Evolutionary conservation across 306 rosid species (phyloP).

Genomic region (Vigna trinervia): DNA sequence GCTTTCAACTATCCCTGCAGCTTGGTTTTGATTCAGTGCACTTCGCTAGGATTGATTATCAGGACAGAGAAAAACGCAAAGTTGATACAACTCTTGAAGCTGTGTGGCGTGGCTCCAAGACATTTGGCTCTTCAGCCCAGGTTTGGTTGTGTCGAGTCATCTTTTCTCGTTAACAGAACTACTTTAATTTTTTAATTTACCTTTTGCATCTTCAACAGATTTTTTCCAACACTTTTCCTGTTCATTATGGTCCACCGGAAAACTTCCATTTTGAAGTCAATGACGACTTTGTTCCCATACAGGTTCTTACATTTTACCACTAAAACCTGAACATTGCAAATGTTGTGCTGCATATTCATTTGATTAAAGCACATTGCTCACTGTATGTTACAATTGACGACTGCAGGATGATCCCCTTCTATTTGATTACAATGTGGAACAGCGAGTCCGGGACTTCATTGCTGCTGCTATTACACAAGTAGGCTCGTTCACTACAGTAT

Average conservation of each 20-base stretch:
- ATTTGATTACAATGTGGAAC: not conserved
- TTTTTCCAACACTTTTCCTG: constrained; percentile 3
- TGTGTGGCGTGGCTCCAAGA: constrained; percentile 13
- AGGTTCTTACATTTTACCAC: constrained; percentile 1
- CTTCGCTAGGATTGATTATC: constrained; percentile 22
- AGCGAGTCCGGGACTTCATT: not conserved
- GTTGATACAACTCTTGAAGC: constrained; percentile 1
- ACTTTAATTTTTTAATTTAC: not conserved
- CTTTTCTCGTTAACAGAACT: not conserved
- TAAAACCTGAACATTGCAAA: not conserved
- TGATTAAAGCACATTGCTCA: constrained; percentile 5
- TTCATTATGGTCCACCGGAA: not conserved
- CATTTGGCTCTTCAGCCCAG: constrained; percentile 5
- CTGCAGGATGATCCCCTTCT: constrained; percentile 5
- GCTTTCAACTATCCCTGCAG: not conserved
- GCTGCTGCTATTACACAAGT: constrained; percentile 8
- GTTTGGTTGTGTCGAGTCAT: not conserved
- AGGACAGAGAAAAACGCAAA: constrained; percentile 11
- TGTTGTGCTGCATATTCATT: not conserved
- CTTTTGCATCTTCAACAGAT: not conserved
- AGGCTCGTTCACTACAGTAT: not conserved
- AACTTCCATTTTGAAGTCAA: constrained; percentile 7
- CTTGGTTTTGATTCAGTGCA: constrained; percentile 14
- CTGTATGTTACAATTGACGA: not conserved
- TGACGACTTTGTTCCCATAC: not conserved